Evolutionary conservation across 2,329 filamentous ascomycete genomes (phyloP).

Genomic region (Podosphaera fusca): DNA sequence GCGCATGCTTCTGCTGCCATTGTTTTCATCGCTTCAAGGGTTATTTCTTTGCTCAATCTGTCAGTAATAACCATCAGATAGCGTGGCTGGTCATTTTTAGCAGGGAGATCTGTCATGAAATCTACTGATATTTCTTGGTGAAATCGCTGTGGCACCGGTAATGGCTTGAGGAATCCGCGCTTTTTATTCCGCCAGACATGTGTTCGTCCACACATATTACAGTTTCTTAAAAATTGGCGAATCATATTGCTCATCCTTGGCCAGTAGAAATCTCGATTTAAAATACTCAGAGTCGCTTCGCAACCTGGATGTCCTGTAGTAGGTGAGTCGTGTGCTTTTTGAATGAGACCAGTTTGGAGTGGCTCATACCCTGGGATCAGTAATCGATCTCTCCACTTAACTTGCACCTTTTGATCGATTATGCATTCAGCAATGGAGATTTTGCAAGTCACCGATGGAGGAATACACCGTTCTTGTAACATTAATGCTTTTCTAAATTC

Average conservation of each 20-base stretch:
- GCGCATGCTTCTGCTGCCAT: no score
- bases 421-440: not conserved
- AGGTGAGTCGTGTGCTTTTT: not conserved
- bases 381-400: not conserved
- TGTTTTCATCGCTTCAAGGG: no score
- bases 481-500: not conserved
- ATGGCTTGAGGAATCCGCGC: no score
- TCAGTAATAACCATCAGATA: no score
- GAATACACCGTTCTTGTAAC: not conserved
- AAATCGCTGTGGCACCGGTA: not conserved
- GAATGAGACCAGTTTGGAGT: not conserved
- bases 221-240: no score
- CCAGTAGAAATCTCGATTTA: not conserved
- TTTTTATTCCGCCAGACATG: no score
- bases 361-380: not conserved
- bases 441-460: not conserved
- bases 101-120: no score
- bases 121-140: no score
- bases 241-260: no score
- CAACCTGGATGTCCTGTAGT: not conserved
- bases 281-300: not conserved
- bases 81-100: no score
- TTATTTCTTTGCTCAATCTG: no score
- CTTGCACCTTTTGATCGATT: not conserved
- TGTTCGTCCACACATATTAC: no score